phyloP scores from a whole-genome alignment of 768 basidiomycete genomes.

The Suillus ampliporus region DNA sequence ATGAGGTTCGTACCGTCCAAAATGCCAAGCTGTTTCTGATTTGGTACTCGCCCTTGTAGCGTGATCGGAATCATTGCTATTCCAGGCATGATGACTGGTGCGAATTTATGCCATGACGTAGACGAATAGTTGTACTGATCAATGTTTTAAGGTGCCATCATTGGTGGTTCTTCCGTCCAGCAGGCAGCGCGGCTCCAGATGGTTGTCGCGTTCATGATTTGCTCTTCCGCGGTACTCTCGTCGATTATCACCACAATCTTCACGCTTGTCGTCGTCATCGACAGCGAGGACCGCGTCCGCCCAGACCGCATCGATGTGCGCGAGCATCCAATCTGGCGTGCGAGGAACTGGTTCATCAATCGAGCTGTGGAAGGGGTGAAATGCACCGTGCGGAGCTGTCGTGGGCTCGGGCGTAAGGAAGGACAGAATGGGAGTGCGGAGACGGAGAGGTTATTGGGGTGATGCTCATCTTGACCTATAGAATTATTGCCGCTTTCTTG shows the following conservation, averaged over 20 bases:
- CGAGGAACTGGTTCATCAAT: conserved; percentile 36
- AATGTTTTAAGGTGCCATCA: conserved; percentile 93
- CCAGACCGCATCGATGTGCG: conserved; percentile 59
- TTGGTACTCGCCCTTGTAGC: conserved; percentile 38
- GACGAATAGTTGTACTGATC: neutral
- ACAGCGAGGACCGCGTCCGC: conserved; percentile 68
- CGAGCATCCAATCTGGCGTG: conserved; percentile 40
- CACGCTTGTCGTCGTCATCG: conserved; percentile 67
- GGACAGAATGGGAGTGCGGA: neutral
- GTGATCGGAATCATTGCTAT: conserved; percentile 81
- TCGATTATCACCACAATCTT: conserved; percentile 67
- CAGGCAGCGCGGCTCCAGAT: conserved; percentile 89
- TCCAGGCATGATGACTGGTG: conserved; percentile 50
- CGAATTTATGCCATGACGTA: neutral
- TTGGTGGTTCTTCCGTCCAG: conserved; percentile 83
- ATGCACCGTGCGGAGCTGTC: conserved; percentile 3
- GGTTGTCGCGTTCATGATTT: conserved; percentile 96
- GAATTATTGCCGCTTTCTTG: neutral
- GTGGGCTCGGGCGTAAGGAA: conserved; percentile 14
- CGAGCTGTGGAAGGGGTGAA: conserved; percentile 23
- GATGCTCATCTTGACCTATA: neutral
- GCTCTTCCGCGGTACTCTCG: conserved; percentile 74
- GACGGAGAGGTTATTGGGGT: conserved; percentile 24
- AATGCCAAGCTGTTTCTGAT: neutral
- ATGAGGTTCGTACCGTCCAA: conserved; percentile 63